Evolutionary conservation across 164 flowering plant species (phyloP).

Genomic region (Tinospora cordifolia): DNA sequence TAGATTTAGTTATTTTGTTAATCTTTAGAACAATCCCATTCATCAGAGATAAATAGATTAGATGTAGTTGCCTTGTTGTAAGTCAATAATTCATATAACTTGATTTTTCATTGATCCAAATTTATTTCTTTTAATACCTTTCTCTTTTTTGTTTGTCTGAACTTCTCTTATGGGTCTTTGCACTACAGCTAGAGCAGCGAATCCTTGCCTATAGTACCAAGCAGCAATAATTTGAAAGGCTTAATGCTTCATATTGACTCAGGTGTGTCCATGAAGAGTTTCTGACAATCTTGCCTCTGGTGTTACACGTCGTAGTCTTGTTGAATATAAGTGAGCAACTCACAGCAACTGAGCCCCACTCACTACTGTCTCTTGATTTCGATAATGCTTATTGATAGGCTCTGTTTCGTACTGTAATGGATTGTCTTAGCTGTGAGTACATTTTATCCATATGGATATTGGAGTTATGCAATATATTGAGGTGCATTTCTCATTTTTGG

Average conservation of each 20-base stretch:
- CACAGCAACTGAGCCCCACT: not conserved
- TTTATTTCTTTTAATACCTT: not conserved
- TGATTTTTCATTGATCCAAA: not conserved
- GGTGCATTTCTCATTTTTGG: not conserved
- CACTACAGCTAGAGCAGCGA: slow-evolving; percentile 7
- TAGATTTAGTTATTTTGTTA: too few relatives aligned
- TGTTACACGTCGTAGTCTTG: not conserved
- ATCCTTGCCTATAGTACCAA: slow-evolving; percentile 3
- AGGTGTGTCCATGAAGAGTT: slow-evolving; percentile 7
- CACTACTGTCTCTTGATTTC: not conserved
- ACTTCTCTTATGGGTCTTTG: not conserved
- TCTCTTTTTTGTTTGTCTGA: not conserved
- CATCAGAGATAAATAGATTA: too few relatives aligned
- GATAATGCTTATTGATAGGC: not conserved
- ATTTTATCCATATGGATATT: not conserved
- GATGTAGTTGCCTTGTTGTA: too few relatives aligned
- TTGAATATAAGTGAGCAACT: too few relatives aligned
- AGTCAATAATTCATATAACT: too few relatives aligned
- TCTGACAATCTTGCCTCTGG: not conserved
- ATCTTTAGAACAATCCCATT: too few relatives aligned
- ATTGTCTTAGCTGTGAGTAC: not conserved
- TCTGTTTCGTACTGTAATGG: not conserved
- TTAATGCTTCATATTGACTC: not conserved
- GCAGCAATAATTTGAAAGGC: slow-evolving; percentile 3
- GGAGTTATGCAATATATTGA: not conserved